Base-by-base conservation (phyloP, 768 basidiomycete genomes). In the Suillus paluster region DNA sequence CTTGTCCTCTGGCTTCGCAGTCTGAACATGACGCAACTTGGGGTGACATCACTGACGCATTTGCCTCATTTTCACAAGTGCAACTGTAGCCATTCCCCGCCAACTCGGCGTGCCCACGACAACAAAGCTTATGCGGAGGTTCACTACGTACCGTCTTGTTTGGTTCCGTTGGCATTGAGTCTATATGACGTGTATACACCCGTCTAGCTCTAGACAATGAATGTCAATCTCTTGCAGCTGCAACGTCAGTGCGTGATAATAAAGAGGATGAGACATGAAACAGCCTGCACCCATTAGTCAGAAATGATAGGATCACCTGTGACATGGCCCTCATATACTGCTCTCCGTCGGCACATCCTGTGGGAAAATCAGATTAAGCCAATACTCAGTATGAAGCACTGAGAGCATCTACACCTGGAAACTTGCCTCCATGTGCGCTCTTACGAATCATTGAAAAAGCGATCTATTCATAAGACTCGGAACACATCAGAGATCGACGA, bases 1-100 rank as follows among this genome's bases (percentile, higher is more conserved):
- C 55, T 56, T 14, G 14, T 56, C 7, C 6, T 56, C 2, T 56
- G 55, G 55, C 67, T 80, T 19, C 50, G 70, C 4, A 73, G n/a
- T n/a, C n/a, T 3, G 30, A 25, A 49, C 17, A 25, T 49, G n/a
- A n/a, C 17, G 3, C 25, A 23, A n/a, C n/a, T 21, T 46, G 4
- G 0, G 11, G 42, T 17, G 8, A 17, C 3, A 25, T 25, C 25
- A 27, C 9, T 6, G 14, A 25, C 23, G 0, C 7, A 14, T 48
- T 25, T 25, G 14, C 5, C 21, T 30, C 30, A n/a, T n/a, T n/a
- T n/a, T 30, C 30, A 30, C 30, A 30, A 23, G 15, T 25, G 46
- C 23, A 46, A 48, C 46, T 3, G 23, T 46, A 46, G 45, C 9
- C 27, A 49, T 30, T 4, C 19, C 4, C 10, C 19, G 6, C 19